Conservation (phyloP, 2,329 filamentous ascomycete species). For the Elsinoe fawcettii region DNA sequence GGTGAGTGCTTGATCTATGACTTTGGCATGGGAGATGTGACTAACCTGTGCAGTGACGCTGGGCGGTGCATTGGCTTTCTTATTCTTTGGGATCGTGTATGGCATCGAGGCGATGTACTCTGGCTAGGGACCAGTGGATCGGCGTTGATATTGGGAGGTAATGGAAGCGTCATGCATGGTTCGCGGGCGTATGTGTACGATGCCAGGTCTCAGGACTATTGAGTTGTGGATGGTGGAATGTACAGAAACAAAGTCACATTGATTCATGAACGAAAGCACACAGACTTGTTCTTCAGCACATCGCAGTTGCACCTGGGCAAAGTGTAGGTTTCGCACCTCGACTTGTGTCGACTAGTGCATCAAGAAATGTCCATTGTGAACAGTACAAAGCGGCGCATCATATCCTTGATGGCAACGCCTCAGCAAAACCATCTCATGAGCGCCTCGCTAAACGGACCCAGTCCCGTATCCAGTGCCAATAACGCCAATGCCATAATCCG, state of each 20-base stretch:
- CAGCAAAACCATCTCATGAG: slow-evolving; percentile 15
- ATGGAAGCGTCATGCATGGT: neutral
- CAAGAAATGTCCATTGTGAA: neutral
- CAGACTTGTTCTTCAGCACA: neutral
- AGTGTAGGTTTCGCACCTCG: slow-evolving; percentile 3
- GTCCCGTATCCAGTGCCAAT: neutral
- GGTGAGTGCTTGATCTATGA: slow-evolving; percentile 56
- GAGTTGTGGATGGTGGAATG: neutral
- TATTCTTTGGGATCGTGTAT: slow-evolving; percentile 88
- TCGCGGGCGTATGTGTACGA: neutral
- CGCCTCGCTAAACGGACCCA: slow-evolving; percentile 12
- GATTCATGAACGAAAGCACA: neutral
- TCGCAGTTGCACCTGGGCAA: neutral
- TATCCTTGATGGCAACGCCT: slow-evolving; percentile 12
- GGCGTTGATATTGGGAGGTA: neutral
- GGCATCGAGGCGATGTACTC: slow-evolving; percentile 53
- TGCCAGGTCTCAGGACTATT: neutral
- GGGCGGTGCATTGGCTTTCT: slow-evolving; percentile 81
- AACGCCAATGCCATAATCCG: neutral
- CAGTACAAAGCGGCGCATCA: slow-evolving; percentile 11
- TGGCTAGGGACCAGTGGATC: slow-evolving; percentile 15
- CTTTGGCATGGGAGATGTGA: neutral
- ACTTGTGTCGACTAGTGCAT: neutral
- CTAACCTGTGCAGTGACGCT: slow-evolving; percentile 63
- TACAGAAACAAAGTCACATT: neutral